A percentile compares a stretch with the other conserved stretches of the same genome.
These are phyloP conservation scores for Ceratobasidium sp. DNA, from an alignment of 1,284 basidiomycete genomes.

Conservation along the genomic window DNA sequence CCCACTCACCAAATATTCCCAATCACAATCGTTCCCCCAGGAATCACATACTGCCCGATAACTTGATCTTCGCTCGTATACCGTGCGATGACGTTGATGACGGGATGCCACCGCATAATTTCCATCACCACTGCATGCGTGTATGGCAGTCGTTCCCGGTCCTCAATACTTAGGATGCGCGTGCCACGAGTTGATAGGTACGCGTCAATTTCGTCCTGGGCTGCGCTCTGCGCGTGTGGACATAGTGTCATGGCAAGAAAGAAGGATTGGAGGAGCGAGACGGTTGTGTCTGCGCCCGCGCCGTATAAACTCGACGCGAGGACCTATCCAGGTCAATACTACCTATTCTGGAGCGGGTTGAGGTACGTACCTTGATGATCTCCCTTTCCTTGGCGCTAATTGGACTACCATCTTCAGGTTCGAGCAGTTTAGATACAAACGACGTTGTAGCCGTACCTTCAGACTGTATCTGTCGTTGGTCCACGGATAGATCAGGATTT, in stretches of 20 bases:
- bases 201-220: constrained; percentile 50
- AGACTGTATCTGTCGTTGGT: too few species aligned
- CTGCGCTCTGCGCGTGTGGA: constrained; percentile 50
- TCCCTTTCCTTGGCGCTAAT: constrained; percentile 1
- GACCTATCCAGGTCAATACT: neutral
- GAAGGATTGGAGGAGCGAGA: constrained; percentile 42
- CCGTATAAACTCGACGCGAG: too few species aligned
- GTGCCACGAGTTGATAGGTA: neutral
- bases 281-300: constrained; percentile 41
- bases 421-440: constrained; percentile 21
- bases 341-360: neutral
- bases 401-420: neutral
- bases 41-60: neutral
- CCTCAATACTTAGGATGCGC: constrained; percentile 43
- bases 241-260: constrained; percentile 48
- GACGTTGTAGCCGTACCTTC: too few species aligned
- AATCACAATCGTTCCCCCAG: constrained; percentile 10
- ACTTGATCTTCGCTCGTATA: constrained; percentile 1
- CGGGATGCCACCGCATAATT: constrained; percentile 45
- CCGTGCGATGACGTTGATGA: constrained; percentile 5
- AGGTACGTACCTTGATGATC: constrained; percentile 13
- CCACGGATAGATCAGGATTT: too few species aligned
- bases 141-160: constrained; percentile 42
- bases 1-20: constrained; percentile 16
- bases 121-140: constrained; percentile 44